Percentiles rank a stretch among this genome's conserved stretches.
phyloP scores from a whole-genome alignment of 2,329 filamentous ascomycete genomes.

The Penicillium sp. region DNA sequence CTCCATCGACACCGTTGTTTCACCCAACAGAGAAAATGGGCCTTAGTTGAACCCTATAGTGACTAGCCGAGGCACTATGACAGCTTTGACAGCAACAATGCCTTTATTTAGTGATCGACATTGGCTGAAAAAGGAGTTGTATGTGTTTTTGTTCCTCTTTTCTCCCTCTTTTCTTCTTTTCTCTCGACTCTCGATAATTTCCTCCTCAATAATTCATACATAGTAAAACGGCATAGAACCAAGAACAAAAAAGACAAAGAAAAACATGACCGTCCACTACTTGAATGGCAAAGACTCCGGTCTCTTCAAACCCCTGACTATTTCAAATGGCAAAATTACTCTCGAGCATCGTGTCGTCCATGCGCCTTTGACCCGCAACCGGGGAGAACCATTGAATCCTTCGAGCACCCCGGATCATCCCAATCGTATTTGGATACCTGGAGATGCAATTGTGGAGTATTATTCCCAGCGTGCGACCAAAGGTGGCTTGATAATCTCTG shows the following conservation, averaged over 20 bases:
- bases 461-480: slow-evolving; percentile 41
- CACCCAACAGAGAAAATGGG: slow-evolving; percentile 4
- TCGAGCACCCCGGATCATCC: slow-evolving; percentile 47
- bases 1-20: slow-evolving; percentile 11
- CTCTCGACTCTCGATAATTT: background rate
- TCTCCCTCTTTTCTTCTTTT: background rate
- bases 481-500: slow-evolving; percentile 39
- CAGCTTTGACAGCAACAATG: background rate
- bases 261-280: slow-evolving; percentile 24
- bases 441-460: slow-evolving; percentile 43
- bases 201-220: background rate
- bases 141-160: background rate
- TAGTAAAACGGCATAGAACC: background rate
- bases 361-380: slow-evolving; percentile 55
- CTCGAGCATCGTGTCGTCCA: slow-evolving; percentile 54
- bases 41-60: slow-evolving; percentile 9
- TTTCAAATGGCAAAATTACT: slow-evolving; percentile 48
- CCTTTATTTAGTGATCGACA: background rate
- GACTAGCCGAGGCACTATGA: slow-evolving; percentile 17
- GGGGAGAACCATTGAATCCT: slow-evolving; percentile 47
- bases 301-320: slow-evolving; percentile 46
- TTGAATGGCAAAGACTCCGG: slow-evolving; percentile 29
- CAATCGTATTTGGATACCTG: slow-evolving; percentile 51
- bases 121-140: background rate
- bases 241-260: background rate